These are phyloP conservation scores for Kandelia obovata DNA, from an alignment of 345 rosid genomes.

Conservation along the genomic window DNA sequence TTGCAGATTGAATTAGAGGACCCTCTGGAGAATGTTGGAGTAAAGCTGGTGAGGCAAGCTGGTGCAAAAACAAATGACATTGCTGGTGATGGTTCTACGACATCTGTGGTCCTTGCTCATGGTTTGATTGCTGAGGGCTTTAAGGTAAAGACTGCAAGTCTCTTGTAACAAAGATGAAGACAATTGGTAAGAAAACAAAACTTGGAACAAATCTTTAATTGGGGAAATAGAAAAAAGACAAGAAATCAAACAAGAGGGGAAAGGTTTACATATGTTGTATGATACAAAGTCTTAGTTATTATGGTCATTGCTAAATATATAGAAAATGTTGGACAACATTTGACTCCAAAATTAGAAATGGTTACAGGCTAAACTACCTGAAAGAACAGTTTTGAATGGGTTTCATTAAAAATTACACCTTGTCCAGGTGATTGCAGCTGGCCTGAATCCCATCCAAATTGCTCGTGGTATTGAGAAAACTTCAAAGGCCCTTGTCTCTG, in stretches of 20 bases:
- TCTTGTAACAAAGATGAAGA: too few species aligned
- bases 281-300: too few species aligned
- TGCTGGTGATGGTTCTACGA: constrained; percentile 95
- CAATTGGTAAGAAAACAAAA: too few species aligned
- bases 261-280: too few species aligned
- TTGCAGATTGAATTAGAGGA: constrained; percentile 86
- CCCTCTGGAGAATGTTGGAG: constrained; percentile 92
- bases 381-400: neutral
- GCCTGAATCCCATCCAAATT: constrained; percentile 74
- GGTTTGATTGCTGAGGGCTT: constrained; percentile 83
- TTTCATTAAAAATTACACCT: constrained; percentile 15
- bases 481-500: constrained; percentile 66
- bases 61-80: constrained; percentile 93
- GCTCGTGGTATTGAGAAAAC: constrained; percentile 85
- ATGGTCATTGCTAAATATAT: neutral
- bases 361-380: too few species aligned
- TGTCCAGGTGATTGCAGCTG: constrained; percentile 75
- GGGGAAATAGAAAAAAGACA: neutral
- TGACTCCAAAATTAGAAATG: too few species aligned
- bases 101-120: constrained; percentile 85
- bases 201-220: too few species aligned
- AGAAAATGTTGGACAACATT: neutral
- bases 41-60: constrained; percentile 93
- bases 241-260: neutral
- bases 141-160: constrained; percentile 44